phyloP scores from a whole-genome alignment of 2,329 filamentous ascomycete genomes.

The Stenocarpella maydis region DNA sequence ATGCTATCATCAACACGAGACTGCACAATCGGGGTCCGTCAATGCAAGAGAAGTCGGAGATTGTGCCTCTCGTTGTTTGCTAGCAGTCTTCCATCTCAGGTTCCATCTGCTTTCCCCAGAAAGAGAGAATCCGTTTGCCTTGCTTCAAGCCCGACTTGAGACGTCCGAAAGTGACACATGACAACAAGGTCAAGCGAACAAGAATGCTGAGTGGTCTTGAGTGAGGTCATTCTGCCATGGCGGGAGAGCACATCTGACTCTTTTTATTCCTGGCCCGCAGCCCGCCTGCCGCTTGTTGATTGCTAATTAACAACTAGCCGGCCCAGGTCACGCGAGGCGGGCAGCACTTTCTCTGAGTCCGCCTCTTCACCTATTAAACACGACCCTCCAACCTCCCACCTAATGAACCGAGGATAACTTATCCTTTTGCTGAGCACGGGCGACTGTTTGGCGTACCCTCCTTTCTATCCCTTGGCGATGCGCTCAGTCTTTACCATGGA shows the following conservation, averaged over 20 bases:
- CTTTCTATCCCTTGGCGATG: slow-evolving; percentile 6
- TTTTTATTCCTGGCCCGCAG: background rate
- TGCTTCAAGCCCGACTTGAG: background rate
- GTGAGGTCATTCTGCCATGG: slow-evolving; percentile 16
- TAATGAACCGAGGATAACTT: slow-evolving; percentile 2
- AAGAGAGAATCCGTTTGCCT: background rate
- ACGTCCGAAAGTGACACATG: background rate
- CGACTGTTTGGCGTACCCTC: background rate
- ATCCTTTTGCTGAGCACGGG: background rate
- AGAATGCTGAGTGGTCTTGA: background rate
- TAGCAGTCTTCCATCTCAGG: background rate
- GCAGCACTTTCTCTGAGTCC: slow-evolving; percentile 6
- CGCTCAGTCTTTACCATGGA: slow-evolving; percentile 29
- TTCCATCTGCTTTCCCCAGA: background rate
- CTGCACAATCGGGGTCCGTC: background rate
- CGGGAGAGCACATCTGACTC: slow-evolving; percentile 26
- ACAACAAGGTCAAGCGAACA: slow-evolving; percentile 10
- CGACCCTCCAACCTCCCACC: slow-evolving; percentile 9
- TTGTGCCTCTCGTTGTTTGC: too few relatives aligned
- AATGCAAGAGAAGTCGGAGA: background rate
- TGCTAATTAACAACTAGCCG: slow-evolving; percentile 18
- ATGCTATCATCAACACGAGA: background rate
- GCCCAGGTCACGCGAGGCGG: slow-evolving; percentile 19
- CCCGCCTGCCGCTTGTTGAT: slow-evolving; percentile 20
- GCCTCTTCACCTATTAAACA: background rate